A percentile compares a stretch with the other conserved stretches of the same genome.
These are phyloP conservation scores for Alloascoidea africana DNA, from an alignment of 805 yeast species.

Conservation along the genomic window DNA sequence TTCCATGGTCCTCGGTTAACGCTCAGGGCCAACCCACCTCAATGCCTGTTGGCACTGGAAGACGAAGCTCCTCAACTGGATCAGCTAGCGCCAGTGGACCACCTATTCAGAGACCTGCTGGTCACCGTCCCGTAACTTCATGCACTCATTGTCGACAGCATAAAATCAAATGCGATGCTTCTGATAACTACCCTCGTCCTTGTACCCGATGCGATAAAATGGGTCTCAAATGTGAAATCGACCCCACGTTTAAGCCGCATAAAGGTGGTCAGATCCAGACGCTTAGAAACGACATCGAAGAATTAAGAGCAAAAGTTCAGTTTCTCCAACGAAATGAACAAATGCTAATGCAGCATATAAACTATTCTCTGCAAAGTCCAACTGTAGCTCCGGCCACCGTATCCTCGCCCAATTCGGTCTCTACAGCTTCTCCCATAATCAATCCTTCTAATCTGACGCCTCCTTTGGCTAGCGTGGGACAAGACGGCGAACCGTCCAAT, in stretches of 20 bases:
- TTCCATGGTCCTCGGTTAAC: too few relatives aligned
- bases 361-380: slow-evolving; percentile 14
- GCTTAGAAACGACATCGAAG: slow-evolving; percentile 74
- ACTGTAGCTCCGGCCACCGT: slow-evolving; percentile 3
- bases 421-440: too few relatives aligned
- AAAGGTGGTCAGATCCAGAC: slow-evolving; percentile 85
- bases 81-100: not conserved
- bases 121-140: slow-evolving; percentile 68
- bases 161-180: slow-evolving; percentile 85
- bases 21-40: too few relatives aligned
- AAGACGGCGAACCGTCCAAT: slow-evolving; percentile 5
- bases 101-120: not conserved
- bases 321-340: slow-evolving; percentile 50
- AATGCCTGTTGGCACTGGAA: too few relatives aligned
- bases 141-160: slow-evolving; percentile 93
- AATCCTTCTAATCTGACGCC: slow-evolving; percentile 4
- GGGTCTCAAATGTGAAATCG: slow-evolving; percentile 73
- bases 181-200: slow-evolving; percentile 65
- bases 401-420: not conserved
- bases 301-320: slow-evolving; percentile 57
- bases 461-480: slow-evolving; percentile 1
- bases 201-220: slow-evolving; percentile 74
- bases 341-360: slow-evolving; percentile 47
- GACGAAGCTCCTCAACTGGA: too few relatives aligned
- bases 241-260: slow-evolving; percentile 82